phyloP scores from a whole-genome alignment of 2,329 filamentous ascomycete genomes.

The Monilinia polystroma region DNA sequence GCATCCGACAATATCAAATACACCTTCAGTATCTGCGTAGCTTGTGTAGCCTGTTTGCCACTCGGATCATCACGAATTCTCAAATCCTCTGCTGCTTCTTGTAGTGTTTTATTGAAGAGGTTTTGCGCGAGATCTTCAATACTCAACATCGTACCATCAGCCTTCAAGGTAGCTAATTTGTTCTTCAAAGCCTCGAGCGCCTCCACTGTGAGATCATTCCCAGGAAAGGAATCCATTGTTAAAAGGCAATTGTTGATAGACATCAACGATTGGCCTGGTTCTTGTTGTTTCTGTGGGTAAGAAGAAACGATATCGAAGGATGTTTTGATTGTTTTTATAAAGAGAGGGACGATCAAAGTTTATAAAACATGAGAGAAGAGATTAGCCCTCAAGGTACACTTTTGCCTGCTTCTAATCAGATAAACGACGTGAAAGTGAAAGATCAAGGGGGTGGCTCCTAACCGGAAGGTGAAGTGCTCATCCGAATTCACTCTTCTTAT shows the following conservation, averaged over 20 bases:
- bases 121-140: slow-evolving; percentile 9
- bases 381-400: not conserved
- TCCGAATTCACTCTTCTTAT: not conserved
- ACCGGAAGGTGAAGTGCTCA: not conserved
- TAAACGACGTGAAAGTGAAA: not conserved
- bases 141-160: not conserved
- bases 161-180: not conserved
- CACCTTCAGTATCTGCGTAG: slow-evolving; percentile 27
- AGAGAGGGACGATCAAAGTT: too few species aligned
- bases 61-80: slow-evolving; percentile 15
- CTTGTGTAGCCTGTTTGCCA: slow-evolving; percentile 1
- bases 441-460: not conserved
- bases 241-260: not conserved
- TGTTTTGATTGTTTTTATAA: not conserved
- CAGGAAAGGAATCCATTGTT: not conserved
- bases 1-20: slow-evolving; percentile 28
- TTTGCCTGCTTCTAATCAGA: not conserved
- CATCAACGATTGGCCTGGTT: not conserved
- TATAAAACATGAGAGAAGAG: not conserved
- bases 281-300: not conserved
- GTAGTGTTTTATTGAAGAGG: not conserved
- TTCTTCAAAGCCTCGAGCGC: not conserved
- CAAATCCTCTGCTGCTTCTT: not conserved
- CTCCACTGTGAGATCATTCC: not conserved
- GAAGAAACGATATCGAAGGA: not conserved